Base-by-base conservation (phyloP, 179 eudicot species). In the Nepenthes alata region DNA sequence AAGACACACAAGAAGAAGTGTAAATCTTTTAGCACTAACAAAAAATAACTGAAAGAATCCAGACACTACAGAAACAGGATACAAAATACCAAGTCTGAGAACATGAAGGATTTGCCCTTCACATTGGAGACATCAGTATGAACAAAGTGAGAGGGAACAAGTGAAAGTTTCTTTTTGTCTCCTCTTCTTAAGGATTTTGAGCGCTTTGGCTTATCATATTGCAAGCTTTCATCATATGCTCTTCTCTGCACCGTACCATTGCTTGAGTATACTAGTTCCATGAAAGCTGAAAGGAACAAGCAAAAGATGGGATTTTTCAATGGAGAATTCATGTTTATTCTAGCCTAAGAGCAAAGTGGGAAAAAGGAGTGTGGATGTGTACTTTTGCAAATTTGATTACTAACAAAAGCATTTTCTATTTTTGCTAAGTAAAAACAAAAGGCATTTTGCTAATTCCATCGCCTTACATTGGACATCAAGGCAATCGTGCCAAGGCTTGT, bases 401-500 rank as follows among this genome's bases (percentile, higher is more conserved):
- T 1, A 5, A 3, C 55, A 52, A 52, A 52, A 52, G 13, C 55
- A 52, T 5, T 11, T 52, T 41, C 55, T 25, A 25, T 25, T 25
- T 25, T 25, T 25, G 25, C 25, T 25, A 25, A 25, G 25, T 25
- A 25, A 25, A 25, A 25, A 25, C 25, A 54, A 55, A 11, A 60
- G 47, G 16, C 65, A 65, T 54, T 54, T 55, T 47, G 35, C 60
- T 45, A 12, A 10, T 50, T 52, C 45, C 3, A 60, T 56, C 47
- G 25, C 60, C 89, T 81, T 62, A 84, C 90, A 86, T 59, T 85
- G 84, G 67, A 93, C 84, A 78, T 89, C 95, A 70, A 89, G 94
- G 70, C 98, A 93, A 56, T 93, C 96, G 70, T 89, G 83, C 98
- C 98, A 93, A 67, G 94, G 91, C 78, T 93, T 93, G 75, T 93